Conservation (phyloP, 1,139 yeast species). For the Komagataea norvegica region DNA sequence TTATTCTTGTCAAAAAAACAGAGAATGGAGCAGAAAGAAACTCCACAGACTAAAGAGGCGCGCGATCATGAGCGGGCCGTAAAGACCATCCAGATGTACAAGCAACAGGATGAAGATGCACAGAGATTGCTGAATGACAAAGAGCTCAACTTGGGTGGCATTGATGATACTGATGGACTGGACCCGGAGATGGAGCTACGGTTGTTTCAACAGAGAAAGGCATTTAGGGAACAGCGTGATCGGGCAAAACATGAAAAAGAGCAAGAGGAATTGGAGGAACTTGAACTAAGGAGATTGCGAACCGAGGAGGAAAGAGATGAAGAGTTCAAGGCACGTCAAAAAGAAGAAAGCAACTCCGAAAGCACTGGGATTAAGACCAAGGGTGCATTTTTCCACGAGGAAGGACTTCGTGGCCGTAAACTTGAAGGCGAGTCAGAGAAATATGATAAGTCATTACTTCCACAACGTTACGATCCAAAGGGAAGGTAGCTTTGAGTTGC, state of each 20-base stretch:
- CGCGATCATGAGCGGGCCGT: conserved; percentile 27
- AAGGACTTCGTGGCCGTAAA: conserved; percentile 14
- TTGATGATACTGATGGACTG: conserved; percentile 53
- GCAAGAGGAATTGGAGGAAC: conserved; percentile 39
- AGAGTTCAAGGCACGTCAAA: conserved; percentile 18
- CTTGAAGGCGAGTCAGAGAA: conserved; percentile 23
- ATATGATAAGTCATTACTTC: conserved; percentile 22
- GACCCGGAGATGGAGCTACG: conserved; percentile 45
- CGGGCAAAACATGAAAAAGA: conserved; percentile 32
- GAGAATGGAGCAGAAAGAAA: conserved; percentile 2
- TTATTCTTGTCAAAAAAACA: conserved; percentile 22
- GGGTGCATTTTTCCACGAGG: conserved; percentile 23
- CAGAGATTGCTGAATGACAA: conserved; percentile 15
- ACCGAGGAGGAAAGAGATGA: conserved; percentile 28
- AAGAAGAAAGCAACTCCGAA: conserved; percentile 12
- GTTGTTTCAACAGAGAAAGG: conserved; percentile 28
- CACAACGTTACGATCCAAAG: conserved; percentile 20
- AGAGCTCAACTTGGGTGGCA: conserved; percentile 28
- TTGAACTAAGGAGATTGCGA: conserved; percentile 26
- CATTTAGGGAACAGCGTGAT: conserved; percentile 40
- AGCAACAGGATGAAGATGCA: conserved; percentile 26
- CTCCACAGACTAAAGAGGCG: conserved; percentile 1
- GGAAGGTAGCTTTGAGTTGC: too few relatives aligned
- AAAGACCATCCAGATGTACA: conserved; percentile 28
- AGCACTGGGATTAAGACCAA: conserved; percentile 12